Evolutionary conservation across 306 rosid genomes (phyloP).

Genomic region (Cercis canadensis): DNA sequence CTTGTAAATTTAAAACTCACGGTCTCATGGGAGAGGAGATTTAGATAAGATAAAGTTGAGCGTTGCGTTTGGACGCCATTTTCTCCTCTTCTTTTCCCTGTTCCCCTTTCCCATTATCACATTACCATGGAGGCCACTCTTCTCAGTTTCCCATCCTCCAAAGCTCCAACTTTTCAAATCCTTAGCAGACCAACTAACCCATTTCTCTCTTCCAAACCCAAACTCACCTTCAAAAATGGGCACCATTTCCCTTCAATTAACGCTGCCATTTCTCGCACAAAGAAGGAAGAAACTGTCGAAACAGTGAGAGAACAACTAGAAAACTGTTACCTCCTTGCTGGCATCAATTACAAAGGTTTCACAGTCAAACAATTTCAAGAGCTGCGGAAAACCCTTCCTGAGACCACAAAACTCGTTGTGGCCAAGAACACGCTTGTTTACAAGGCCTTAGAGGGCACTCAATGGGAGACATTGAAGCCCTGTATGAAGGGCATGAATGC

Average conservation of each 20-base stretch:
- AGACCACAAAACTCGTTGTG: constrained; percentile 67
- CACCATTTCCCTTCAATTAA: constrained; percentile 47
- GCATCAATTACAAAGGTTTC: constrained; percentile 85
- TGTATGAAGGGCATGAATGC: constrained; percentile 97
- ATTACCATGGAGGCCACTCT: constrained; percentile 68
- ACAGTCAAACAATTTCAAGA: constrained; percentile 90
- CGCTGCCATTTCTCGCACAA: constrained; percentile 83
- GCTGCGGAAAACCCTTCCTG: constrained; percentile 74
- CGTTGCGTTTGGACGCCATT: background rate
- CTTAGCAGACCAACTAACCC: constrained; percentile 56
- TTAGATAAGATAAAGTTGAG: constrained; percentile 40
- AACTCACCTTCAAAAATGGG: constrained; percentile 14
- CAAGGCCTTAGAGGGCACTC: constrained; percentile 85
- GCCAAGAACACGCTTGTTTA: constrained; percentile 93
- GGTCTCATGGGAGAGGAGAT: too few species aligned
- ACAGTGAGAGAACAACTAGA: constrained; percentile 68
- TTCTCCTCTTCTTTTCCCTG: background rate
- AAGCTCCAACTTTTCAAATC: constrained; percentile 41
- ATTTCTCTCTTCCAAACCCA: constrained; percentile 38
- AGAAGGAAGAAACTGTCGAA: constrained; percentile 80
- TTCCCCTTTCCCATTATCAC: background rate
- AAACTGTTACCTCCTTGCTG: constrained; percentile 82
- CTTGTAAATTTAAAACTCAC: too few species aligned
- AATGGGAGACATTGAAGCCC: constrained; percentile 79
- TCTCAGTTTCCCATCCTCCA: constrained; percentile 54